Conservation (phyloP, 2,329 filamentous ascomycete genomes). For the Fusarium beomiforme region DNA sequence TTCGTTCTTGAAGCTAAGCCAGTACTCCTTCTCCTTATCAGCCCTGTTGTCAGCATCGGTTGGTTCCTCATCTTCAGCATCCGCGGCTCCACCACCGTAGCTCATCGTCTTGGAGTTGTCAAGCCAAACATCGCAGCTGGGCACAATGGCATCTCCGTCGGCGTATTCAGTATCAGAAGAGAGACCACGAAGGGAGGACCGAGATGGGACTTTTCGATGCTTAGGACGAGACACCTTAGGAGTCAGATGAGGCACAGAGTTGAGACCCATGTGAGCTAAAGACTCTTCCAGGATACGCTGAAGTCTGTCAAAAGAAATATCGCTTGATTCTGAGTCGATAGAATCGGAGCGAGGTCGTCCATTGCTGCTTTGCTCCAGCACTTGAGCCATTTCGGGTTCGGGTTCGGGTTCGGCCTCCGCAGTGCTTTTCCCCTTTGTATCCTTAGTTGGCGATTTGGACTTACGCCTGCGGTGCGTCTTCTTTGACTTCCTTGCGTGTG, state of each 20-base stretch:
- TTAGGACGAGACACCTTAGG: conserved; percentile 57
- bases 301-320: conserved; percentile 80
- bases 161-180: conserved; percentile 88
- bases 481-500: conserved; percentile 59
- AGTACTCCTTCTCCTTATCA: conserved; percentile 78
- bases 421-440: conserved; percentile 38
- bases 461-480: conserved; percentile 53
- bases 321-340: conserved; percentile 72
- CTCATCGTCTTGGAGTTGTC: conserved; percentile 92
- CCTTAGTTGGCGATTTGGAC: conserved; percentile 51
- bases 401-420: conserved; percentile 4
- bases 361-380: conserved; percentile 32
- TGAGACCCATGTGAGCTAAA: conserved; percentile 64
- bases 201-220: conserved; percentile 44
- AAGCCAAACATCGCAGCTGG: conserved; percentile 82
- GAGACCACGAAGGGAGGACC: conserved; percentile 56
- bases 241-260: conserved; percentile 55
- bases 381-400: conserved; percentile 17
- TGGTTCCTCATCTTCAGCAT: conserved; percentile 52
- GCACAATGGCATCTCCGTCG: conserved; percentile 85
- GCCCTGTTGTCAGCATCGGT: conserved; percentile 52
- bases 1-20: conserved; percentile 90
- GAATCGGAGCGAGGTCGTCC: conserved; percentile 60
- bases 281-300: conserved; percentile 81
- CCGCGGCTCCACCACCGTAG: conserved; percentile 66